phyloP scores from a whole-genome alignment of 495 filamentous ascomycete genomes.

The Daldinia childiae region DNA sequence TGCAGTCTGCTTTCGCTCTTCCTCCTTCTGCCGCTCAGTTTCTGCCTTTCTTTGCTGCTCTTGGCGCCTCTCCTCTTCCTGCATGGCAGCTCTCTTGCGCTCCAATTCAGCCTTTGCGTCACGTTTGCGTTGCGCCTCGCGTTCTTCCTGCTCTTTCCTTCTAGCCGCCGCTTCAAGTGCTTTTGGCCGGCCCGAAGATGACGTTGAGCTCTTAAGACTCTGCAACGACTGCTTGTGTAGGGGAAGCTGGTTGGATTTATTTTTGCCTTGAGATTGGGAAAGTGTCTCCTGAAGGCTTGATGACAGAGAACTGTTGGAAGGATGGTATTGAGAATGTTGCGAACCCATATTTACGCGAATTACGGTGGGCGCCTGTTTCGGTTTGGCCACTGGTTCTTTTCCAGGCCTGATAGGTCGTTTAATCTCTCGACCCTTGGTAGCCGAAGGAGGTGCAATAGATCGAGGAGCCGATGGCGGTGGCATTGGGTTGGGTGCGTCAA shows the following conservation, averaged over 20 bases:
- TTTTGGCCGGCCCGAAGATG: slow-evolving; percentile 68
- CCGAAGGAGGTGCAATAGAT: slow-evolving; percentile 55
- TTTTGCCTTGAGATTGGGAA: slow-evolving; percentile 59
- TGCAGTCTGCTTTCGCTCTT: slow-evolving; percentile 56
- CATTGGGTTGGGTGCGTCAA: slow-evolving; percentile 59
- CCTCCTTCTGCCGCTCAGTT: slow-evolving; percentile 60
- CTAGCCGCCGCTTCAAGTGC: slow-evolving; percentile 72
- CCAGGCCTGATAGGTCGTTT: slow-evolving; percentile 76
- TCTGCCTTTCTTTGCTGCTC: slow-evolving; percentile 62
- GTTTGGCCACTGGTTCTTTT: slow-evolving; percentile 70
- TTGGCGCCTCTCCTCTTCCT: slow-evolving; percentile 64
- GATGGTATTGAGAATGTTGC: slow-evolving; percentile 64
- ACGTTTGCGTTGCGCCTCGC: slow-evolving; percentile 77
- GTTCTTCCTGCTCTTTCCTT: slow-evolving; percentile 83
- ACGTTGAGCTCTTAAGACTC: slow-evolving; percentile 75
- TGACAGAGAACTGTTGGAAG: slow-evolving; percentile 65
- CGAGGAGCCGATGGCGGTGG: slow-evolving; percentile 67
- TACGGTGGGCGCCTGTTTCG: slow-evolving; percentile 78
- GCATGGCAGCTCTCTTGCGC: slow-evolving; percentile 71
- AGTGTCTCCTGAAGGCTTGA: slow-evolving; percentile 70
- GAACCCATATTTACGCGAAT: slow-evolving; percentile 83
- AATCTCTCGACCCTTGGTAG: slow-evolving; percentile 60
- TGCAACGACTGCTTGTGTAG: slow-evolving; percentile 71
- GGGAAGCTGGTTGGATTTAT: slow-evolving; percentile 74
- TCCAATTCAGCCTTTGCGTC: slow-evolving; percentile 82